These are phyloP conservation scores for Aspergillus tubingensis DNA, from an alignment of 2,329 filamentous ascomycete genomes.

Conservation along the genomic window DNA sequence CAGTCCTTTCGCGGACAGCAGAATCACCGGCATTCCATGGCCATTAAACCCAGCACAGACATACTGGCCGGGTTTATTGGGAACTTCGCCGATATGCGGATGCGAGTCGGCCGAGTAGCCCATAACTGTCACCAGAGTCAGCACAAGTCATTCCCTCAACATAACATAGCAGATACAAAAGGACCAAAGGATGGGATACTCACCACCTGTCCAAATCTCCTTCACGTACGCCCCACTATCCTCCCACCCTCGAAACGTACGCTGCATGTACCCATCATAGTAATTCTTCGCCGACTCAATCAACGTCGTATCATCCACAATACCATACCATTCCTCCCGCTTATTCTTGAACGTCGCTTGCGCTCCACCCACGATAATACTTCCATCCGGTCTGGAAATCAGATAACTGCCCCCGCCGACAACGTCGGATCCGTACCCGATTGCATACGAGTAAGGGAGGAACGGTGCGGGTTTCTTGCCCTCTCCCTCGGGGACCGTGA, in stretches of 20 bases:
- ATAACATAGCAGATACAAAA: slow-evolving; percentile 13
- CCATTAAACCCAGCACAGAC: slow-evolving; percentile 65
- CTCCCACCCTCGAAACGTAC: slow-evolving; percentile 41
- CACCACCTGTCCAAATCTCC: slow-evolving; percentile 41
- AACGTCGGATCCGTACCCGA: slow-evolving; percentile 58
- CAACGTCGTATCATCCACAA: slow-evolving; percentile 53
- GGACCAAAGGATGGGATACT: slow-evolving; percentile 23
- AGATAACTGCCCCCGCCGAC: slow-evolving; percentile 57
- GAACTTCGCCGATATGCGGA: slow-evolving; percentile 57
- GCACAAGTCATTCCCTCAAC: not conserved
- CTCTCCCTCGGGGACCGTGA: slow-evolving; percentile 28
- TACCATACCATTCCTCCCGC: slow-evolving; percentile 47
- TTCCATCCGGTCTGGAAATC: slow-evolving; percentile 57
- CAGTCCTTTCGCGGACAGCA: slow-evolving; percentile 61
- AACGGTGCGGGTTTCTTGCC: slow-evolving; percentile 29
- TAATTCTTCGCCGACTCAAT: slow-evolving; percentile 49
- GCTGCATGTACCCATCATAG: slow-evolving; percentile 43
- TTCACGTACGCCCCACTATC: slow-evolving; percentile 35
- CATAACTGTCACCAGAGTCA: slow-evolving; percentile 48
- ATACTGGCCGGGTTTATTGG: slow-evolving; percentile 53
- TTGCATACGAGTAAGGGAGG: slow-evolving; percentile 56
- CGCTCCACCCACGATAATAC: slow-evolving; percentile 65
- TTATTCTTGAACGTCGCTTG: slow-evolving; percentile 46
- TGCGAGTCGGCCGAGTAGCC: slow-evolving; percentile 55
- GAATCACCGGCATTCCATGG: slow-evolving; percentile 67